Conservation (phyloP, 495 filamentous ascomycete species). For the Astrocystis sublimbata region DNA sequence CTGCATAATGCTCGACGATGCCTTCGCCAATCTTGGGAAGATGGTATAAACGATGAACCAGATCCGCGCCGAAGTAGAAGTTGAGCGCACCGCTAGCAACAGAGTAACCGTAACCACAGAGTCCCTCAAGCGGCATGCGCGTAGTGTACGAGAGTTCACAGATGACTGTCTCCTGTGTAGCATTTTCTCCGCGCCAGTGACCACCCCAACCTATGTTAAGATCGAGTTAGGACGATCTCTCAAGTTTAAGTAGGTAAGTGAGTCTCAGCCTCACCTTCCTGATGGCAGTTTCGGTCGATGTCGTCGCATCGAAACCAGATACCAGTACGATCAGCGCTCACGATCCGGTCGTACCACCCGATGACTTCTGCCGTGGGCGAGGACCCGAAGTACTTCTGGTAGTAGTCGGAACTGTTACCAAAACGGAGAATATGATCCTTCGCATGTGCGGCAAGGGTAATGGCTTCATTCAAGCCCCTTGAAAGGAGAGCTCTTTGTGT, state of each 20-base stretch:
- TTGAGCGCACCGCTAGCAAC: slow-evolving; percentile 48
- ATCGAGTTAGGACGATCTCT: slow-evolving; percentile 13
- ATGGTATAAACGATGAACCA: slow-evolving; percentile 60
- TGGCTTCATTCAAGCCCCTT: slow-evolving; percentile 49
- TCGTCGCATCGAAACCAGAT: slow-evolving; percentile 61
- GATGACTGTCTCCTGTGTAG: slow-evolving; percentile 61
- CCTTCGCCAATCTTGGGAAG: slow-evolving; percentile 54
- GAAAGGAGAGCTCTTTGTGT: slow-evolving; percentile 52
- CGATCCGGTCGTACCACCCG: slow-evolving; percentile 54
- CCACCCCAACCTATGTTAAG: slow-evolving; percentile 54
- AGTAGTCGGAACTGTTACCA: slow-evolving; percentile 52
- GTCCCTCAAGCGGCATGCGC: slow-evolving; percentile 50
- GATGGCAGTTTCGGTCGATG: slow-evolving; percentile 55
- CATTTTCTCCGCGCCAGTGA: slow-evolving; percentile 61
- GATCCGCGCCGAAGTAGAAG: slow-evolving; percentile 57
- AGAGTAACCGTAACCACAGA: slow-evolving; percentile 57
- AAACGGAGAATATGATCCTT: slow-evolving; percentile 49
- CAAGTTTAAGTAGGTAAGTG: not conserved
- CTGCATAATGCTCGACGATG: slow-evolving; percentile 57
- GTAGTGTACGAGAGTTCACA: slow-evolving; percentile 55
- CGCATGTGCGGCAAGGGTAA: slow-evolving; percentile 50
- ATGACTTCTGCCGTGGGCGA: slow-evolving; percentile 49
- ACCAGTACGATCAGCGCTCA: slow-evolving; percentile 47
- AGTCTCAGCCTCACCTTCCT: slow-evolving; percentile 38
- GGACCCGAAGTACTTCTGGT: slow-evolving; percentile 59